phyloP scores from a whole-genome alignment of 2,329 filamentous ascomycete species.

The Plectosphaerella sp. region DNA sequence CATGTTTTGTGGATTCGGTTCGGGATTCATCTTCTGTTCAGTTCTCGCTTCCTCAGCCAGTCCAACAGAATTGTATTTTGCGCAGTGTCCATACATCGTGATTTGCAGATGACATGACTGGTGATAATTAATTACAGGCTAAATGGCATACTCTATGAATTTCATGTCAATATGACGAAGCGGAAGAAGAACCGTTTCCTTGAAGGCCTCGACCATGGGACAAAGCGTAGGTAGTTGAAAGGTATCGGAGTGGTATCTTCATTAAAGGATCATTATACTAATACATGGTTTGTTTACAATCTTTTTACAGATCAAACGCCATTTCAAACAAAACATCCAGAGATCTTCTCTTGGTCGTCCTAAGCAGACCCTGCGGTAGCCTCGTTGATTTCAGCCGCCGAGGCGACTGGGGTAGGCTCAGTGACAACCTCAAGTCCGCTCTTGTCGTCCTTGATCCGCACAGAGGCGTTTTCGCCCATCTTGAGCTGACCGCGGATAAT shows the following conservation, averaged over 20 bases:
- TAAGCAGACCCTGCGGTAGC: not conserved
- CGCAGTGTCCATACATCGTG: no score
- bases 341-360: not conserved
- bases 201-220: no score
- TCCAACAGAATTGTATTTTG: no score
- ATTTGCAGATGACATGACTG: no score
- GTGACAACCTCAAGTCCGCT: conserved; percentile 48
- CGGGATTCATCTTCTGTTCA: no score
- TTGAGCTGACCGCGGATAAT: conserved; percentile 84
- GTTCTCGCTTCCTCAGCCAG: no score
- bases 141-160: no score
- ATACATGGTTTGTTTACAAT: not conserved
- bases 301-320: not conserved
- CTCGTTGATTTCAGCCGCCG: not conserved
- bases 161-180: no score
- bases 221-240: not conserved
- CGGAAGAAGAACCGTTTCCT: no score
- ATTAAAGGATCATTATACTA: not conserved
- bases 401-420: not conserved
- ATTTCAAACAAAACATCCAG: not conserved
- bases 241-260: not conserved
- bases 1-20: no score
- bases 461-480: conserved; percentile 67
- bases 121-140: no score
- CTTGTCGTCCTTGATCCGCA: conserved; percentile 61